Evolutionary conservation across 139 green algal species (phyloP).

Genomic region (Protoeuglena noctilucae): DNA sequence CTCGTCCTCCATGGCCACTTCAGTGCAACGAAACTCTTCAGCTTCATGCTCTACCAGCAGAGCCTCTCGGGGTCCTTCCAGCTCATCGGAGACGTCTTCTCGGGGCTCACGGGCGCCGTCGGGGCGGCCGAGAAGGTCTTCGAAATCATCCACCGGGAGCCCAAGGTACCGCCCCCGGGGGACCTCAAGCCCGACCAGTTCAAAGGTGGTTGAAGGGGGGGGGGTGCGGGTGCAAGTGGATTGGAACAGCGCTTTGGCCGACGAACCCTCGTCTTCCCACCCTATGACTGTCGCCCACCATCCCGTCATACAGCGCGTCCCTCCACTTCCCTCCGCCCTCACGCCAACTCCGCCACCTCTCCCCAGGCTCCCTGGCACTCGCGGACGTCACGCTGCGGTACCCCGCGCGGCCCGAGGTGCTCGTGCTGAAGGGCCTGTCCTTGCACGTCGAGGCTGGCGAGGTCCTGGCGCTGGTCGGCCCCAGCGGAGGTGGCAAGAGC

Average conservation of each 20-base stretch:
- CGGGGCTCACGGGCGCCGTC: slow-evolving; percentile 46
- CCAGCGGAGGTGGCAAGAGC: slow-evolving; percentile 65
- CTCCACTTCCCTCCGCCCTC: too few relatives aligned
- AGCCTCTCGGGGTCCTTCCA: slow-evolving; percentile 44
- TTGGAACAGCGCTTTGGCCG: too few relatives aligned
- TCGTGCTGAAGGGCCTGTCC: slow-evolving; percentile 39
- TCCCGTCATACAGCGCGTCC: too few relatives aligned
- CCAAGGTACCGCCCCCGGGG: slow-evolving; percentile 13
- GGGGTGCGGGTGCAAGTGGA: too few relatives aligned
- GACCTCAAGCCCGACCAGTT: not conserved
- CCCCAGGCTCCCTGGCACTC: slow-evolving; percentile 40
- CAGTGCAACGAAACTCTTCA: slow-evolving; percentile 42
- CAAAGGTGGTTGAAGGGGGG: too few relatives aligned
- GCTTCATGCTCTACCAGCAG: slow-evolving; percentile 72
- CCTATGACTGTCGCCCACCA: too few relatives aligned
- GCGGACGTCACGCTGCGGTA: slow-evolving; percentile 61
- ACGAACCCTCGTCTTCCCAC: too few relatives aligned
- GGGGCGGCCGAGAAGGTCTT: slow-evolving; percentile 67
- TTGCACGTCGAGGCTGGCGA: slow-evolving; percentile 38
- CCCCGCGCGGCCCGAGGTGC: slow-evolving; percentile 28
- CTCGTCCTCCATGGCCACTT: slow-evolving; percentile 35
- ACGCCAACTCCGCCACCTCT: too few relatives aligned
- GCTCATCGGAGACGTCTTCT: slow-evolving; percentile 60
- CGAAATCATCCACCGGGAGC: slow-evolving; percentile 35
- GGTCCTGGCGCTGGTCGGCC: slow-evolving; percentile 72